Evolutionary conservation across 345 rosid genomes (phyloP), one percentile per base, ranked within the genome.

Genomic region (Eucalyptus globulus): DNA sequence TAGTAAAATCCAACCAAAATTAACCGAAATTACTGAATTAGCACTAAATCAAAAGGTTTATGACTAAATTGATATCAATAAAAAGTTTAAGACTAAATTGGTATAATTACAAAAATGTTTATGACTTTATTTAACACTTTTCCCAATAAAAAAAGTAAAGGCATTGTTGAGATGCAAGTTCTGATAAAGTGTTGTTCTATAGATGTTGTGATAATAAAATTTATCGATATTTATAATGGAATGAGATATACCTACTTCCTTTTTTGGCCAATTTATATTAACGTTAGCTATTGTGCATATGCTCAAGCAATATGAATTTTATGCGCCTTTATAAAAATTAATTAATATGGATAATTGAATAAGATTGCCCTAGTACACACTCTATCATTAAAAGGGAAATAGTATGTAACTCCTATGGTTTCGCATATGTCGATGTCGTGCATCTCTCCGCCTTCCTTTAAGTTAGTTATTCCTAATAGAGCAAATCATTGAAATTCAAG

Each of bases 1-100:
- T 0, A 8, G 9, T 53, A 19, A 53, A 53, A 53, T 53, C 5
- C 2, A 0, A 4, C 1, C 58, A 53, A 53, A 53, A 53, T 4
- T 53, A 53, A 5, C 1, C 2, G 0, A 0, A 53, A 21, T 53
- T 11, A 53, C 1, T 53, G 1, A 53, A 53, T 53, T 53, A 1
- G 11, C 2, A 53, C 26, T 53, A 53, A 21, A 53, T 53, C 26
- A 53, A 53, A 53, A 53, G 4, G 11, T 53, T 53, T 22, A 53
- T 53, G 58, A 53, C 26, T 53, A 53, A 53, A 53, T 53, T 53
- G 2, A 0, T 5, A 0, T 1, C 11, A 53, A 53, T 21, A 53
- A 21, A 19, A 53, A 53, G 0, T 53, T 53, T 53, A 53, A 53
- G 5, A 53, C 24, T 53, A 53, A 19, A 53, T 53, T 53, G 10